A percentile compares a stretch with the other conserved stretches of the same genome.
phyloP scores from a whole-genome alignment of 1,284 basidiomycete genomes.

The Earliella scabrosa region DNA sequence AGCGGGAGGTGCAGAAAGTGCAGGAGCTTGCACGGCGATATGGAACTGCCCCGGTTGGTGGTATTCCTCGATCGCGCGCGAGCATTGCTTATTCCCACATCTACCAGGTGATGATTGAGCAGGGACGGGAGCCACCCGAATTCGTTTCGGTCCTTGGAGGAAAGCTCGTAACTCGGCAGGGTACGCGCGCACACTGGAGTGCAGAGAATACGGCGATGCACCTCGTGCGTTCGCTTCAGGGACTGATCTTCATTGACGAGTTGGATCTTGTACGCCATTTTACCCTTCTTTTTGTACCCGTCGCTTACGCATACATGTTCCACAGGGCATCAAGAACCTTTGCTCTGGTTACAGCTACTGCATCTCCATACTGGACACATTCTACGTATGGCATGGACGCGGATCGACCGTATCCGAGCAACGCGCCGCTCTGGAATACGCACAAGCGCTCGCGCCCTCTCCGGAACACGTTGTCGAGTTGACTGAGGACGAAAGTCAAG shows the following conservation, averaged over 20 bases:
- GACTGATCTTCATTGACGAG: conserved; percentile 68
- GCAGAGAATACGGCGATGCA: conserved; percentile 83
- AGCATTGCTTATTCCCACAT: no score
- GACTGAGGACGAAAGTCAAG: conserved; percentile 60
- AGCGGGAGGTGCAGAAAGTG: conserved; percentile 66
- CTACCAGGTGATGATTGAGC: conserved; percentile 52
- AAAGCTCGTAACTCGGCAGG: conserved; percentile 72
- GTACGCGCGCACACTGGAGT: conserved; percentile 72
- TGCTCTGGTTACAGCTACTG: conserved; percentile 84
- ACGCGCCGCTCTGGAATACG: conserved; percentile 63
- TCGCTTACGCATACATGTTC: background rate
- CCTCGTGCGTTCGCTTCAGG: conserved; percentile 56
- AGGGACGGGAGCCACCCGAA: conserved; percentile 64
- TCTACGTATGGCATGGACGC: conserved; percentile 80
- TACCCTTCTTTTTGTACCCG: background rate
- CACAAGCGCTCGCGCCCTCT: conserved; percentile 46
- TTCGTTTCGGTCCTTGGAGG: conserved; percentile 69
- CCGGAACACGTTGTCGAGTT: conserved; percentile 54
- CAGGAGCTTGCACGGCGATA: conserved; percentile 74
- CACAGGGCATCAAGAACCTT: conserved; percentile 64
- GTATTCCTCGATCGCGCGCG: background rate
- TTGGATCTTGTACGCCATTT: conserved; percentile 62
- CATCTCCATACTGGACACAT: conserved; percentile 64
- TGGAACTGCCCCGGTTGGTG: conserved; percentile 60
- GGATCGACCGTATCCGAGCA: conserved; percentile 66